These are phyloP conservation scores for Annulohypoxylon truncatum DNA, from an alignment of 2,329 filamentous ascomycete genomes.

Conservation along the genomic window DNA sequence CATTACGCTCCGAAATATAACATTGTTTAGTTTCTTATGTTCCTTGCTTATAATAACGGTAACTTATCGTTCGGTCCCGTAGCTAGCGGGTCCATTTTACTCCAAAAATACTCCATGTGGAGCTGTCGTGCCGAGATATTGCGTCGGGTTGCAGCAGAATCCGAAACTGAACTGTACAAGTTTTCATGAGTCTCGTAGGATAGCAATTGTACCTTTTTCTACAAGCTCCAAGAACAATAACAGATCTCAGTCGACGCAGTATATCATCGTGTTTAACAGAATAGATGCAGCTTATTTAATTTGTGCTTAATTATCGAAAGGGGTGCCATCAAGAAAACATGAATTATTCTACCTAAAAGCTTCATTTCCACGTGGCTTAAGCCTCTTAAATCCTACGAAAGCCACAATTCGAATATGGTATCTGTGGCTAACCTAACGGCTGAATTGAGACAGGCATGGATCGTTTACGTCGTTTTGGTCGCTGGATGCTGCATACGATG, in stretches of 20 bases:
- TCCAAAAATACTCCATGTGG: background rate
- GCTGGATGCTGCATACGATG: background rate
- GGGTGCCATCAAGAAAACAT: background rate
- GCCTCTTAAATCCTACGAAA: background rate
- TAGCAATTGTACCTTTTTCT: too few species aligned
- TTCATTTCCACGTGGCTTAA: conserved; percentile 3
- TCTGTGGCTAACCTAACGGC: background rate
- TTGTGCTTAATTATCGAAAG: too few species aligned
- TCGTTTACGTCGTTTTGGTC: background rate
- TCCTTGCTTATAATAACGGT: too few species aligned
- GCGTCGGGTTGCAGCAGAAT: background rate
- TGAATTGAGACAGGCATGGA: background rate
- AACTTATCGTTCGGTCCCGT: conserved; percentile 6
- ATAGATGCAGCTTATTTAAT: too few species aligned
- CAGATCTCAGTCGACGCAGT: background rate
- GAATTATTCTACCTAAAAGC: background rate
- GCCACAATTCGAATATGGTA: conserved; percentile 2
- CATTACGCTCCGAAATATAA: too few species aligned
- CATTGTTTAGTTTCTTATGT: too few species aligned
- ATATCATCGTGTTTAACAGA: background rate
- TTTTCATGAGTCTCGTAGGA: background rate
- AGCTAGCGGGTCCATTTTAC: background rate
- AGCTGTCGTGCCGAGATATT: background rate
- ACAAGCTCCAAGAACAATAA: too few species aligned
- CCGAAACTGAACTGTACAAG: background rate